phyloP scores from a whole-genome alignment of 495 filamentous ascomycete genomes.

The Aspergillus sparsus region DNA sequence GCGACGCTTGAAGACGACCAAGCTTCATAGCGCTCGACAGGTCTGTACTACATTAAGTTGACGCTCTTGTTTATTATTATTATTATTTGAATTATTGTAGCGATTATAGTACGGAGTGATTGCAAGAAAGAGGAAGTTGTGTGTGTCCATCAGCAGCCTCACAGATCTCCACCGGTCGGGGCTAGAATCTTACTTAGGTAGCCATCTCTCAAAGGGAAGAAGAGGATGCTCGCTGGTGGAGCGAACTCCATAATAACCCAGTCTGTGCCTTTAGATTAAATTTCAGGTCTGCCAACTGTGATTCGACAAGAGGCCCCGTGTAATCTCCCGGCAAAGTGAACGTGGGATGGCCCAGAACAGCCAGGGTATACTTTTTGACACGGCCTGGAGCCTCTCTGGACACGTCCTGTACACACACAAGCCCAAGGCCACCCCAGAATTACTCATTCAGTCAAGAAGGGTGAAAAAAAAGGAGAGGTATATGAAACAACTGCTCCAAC shows the following conservation, averaged over 20 bases:
- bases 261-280: slow-evolving; percentile 13
- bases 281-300: slow-evolving; percentile 6
- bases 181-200: neutral
- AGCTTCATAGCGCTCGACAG: no score
- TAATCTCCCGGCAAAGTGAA: slow-evolving; percentile 29
- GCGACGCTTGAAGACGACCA: no score
- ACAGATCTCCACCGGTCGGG: neutral
- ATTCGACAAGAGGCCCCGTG: slow-evolving; percentile 19
- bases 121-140: neutral
- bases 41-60: no score
- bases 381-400: slow-evolving; percentile 12
- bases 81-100: no score
- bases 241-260: slow-evolving; percentile 2
- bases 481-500: slow-evolving; percentile 13
- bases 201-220: slow-evolving; percentile 2
- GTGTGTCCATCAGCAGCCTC: slow-evolving; percentile 8
- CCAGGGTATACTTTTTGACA: slow-evolving; percentile 12
- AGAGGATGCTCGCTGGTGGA: slow-evolving; percentile 11
- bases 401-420: neutral
- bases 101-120: neutral
- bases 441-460: neutral
- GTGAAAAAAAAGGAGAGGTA: slow-evolving; percentile 2
- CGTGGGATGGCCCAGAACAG: slow-evolving; percentile 25
- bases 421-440: neutral
- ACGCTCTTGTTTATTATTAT: no score